phyloP scores from a whole-genome alignment of 805 yeast genomes.

The Ogataea polymorpha region DNA sequence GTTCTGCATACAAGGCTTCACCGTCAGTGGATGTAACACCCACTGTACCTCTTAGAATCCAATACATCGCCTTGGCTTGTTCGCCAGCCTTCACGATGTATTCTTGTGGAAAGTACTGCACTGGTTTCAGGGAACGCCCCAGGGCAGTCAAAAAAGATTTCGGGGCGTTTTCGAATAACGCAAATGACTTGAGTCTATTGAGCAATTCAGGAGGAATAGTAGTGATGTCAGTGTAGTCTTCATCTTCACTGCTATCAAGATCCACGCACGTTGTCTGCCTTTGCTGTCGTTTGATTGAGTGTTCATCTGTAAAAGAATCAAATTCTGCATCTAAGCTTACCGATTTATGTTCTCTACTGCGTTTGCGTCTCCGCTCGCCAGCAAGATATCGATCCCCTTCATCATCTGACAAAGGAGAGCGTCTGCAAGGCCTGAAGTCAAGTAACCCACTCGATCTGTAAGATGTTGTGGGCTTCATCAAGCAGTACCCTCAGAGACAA shows the following conservation, averaged over 20 bases:
- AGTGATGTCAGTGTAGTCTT: conserved; percentile 21
- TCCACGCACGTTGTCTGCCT: neutral
- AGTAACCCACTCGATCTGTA: conserved; percentile 7
- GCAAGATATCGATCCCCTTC: conserved; percentile 16
- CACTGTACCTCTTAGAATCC: conserved; percentile 74
- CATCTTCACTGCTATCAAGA: conserved; percentile 23
- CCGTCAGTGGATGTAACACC: conserved; percentile 78
- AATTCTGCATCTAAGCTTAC: neutral
- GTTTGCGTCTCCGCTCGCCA: conserved; percentile 5
- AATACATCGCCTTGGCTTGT: conserved; percentile 72
- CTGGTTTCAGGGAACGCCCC: conserved; percentile 53
- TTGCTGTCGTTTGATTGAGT: neutral
- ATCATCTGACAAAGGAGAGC: conserved; percentile 30
- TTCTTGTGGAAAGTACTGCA: conserved; percentile 65
- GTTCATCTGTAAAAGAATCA: neutral
- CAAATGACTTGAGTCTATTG: conserved; percentile 52
- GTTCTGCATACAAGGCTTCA: conserved; percentile 68
- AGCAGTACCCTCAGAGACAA: no score
- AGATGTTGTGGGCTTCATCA: conserved; percentile 4
- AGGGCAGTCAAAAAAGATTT: conserved; percentile 58
- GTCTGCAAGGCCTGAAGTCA: conserved; percentile 25
- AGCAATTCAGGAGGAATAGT: conserved; percentile 53
- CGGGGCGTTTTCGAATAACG: conserved; percentile 68
- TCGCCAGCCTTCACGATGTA: conserved; percentile 70
- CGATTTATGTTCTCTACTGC: neutral